A percentile compares a stretch with the other conserved stretches of the same genome.
Evolutionary conservation across 2,329 filamentous ascomycete genomes (phyloP).

Genomic region (Pseudogymnoascus sp.): DNA sequence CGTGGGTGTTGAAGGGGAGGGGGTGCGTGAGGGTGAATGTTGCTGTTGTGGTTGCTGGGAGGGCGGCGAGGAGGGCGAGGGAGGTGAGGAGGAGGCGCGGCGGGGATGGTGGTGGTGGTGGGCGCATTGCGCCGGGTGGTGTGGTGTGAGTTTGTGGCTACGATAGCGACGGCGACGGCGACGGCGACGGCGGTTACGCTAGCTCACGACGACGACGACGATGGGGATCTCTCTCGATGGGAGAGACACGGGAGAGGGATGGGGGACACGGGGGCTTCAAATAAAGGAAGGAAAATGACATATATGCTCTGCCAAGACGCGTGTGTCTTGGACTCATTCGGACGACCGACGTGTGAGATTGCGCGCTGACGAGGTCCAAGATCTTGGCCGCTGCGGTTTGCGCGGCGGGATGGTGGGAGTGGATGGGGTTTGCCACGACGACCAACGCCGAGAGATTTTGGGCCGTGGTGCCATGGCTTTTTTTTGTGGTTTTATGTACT

Average conservation of each 20-base stretch:
- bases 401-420: not conserved
- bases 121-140: not conserved
- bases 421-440: not conserved
- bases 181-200: too few species aligned
- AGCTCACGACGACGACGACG: too few species aligned
- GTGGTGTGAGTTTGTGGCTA: too few species aligned
- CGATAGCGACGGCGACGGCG: not conserved
- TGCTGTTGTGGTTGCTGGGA: not conserved
- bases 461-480: not conserved
- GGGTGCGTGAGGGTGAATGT: not conserved
- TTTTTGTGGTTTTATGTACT: not conserved
- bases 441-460: not conserved
- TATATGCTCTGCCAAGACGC: not conserved
- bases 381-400: constrained; percentile 1
- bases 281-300: not conserved
- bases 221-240: not conserved
- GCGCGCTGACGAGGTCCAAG: constrained; percentile 1
- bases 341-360: not conserved
- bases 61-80: too few species aligned
- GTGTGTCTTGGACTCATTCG: not conserved
- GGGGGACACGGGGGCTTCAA: not conserved
- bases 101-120: not conserved
- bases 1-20: not conserved
- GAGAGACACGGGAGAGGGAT: not conserved
- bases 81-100: not conserved